These are phyloP conservation scores for Talaromyces piceae DNA, from an alignment of 2,329 filamentous ascomycete genomes.

Conservation along the genomic window DNA sequence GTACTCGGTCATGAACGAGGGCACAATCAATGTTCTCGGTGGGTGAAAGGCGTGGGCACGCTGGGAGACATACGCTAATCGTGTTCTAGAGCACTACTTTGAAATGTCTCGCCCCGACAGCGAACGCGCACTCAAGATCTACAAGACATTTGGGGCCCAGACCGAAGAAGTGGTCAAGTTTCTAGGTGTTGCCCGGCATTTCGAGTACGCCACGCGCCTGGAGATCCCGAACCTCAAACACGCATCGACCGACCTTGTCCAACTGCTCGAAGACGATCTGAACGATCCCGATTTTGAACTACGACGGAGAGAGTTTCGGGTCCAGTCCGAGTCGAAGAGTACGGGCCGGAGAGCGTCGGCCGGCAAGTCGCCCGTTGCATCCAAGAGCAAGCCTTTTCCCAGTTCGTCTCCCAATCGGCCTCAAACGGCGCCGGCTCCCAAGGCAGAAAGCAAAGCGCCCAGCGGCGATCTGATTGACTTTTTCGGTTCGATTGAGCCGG, in stretches of 20 bases:
- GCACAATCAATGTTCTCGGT: slow-evolving; percentile 94
- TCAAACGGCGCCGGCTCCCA: slow-evolving; percentile 18
- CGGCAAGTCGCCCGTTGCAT: slow-evolving; percentile 8
- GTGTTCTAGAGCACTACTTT: slow-evolving; percentile 77
- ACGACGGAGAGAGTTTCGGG: slow-evolving; percentile 83
- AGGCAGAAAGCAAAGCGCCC: slow-evolving; percentile 28
- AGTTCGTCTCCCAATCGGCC: slow-evolving; percentile 12
- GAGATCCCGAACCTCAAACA: slow-evolving; percentile 97
- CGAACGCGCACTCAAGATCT: slow-evolving; percentile 83
- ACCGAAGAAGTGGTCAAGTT: slow-evolving; percentile 91
- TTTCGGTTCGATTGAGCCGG: slow-evolving; percentile 87
- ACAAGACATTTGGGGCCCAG: slow-evolving; percentile 83
- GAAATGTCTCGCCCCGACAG: slow-evolving; percentile 95
- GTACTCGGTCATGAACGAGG: slow-evolving; percentile 94
- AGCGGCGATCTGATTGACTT: slow-evolving; percentile 80
- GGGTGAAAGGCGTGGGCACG: slow-evolving; percentile 23
- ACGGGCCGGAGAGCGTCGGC: slow-evolving; percentile 34
- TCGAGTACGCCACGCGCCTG: slow-evolving; percentile 83
- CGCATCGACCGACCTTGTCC: slow-evolving; percentile 82
- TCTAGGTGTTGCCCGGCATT: slow-evolving; percentile 76
- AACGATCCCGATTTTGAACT: slow-evolving; percentile 92
- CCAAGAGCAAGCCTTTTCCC: slow-evolving; percentile 10
- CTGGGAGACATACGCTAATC: not conserved
- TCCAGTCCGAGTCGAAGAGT: slow-evolving; percentile 70
- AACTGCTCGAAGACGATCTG: slow-evolving; percentile 87